phyloP scores from a whole-genome alignment of 768 basidiomycete species.

The Tulasnella sp. region DNA sequence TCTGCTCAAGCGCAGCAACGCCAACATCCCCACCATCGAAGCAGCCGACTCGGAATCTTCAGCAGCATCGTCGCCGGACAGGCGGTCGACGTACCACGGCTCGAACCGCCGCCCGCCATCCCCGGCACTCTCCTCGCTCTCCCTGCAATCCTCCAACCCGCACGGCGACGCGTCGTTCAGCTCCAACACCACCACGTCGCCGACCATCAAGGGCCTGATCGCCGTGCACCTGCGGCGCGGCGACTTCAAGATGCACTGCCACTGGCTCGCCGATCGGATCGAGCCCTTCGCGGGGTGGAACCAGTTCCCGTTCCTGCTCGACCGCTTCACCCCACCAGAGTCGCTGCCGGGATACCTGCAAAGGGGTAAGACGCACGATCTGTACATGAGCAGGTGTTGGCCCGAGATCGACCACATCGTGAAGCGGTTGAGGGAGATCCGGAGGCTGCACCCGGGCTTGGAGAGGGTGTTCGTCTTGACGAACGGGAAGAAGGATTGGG shows the following conservation, averaged over 20 bases:
- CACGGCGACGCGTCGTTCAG: neutral
- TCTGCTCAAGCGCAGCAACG: constrained; percentile 17
- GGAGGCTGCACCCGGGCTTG: constrained; percentile 43
- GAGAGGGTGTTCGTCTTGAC: constrained; percentile 65
- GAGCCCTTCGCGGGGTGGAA: constrained; percentile 58
- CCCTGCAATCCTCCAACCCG: constrained; percentile 16
- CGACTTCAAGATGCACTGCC: constrained; percentile 58
- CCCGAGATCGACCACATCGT: constrained; percentile 58
- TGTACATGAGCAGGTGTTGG: constrained; percentile 56
- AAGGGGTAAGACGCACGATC: constrained; percentile 39
- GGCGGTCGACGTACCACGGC: neutral
- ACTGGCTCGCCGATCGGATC: constrained; percentile 47
- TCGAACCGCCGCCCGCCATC: constrained; percentile 22
- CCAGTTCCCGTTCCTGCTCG: constrained; percentile 55
- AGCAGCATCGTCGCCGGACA: constrained; percentile 5
- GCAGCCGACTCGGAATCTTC: neutral
- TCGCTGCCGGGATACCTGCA: neutral
- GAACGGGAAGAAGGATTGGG: constrained; percentile 59
- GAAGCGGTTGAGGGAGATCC: constrained; percentile 46
- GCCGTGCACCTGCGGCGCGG: constrained; percentile 63
- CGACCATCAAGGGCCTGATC: constrained; percentile 51
- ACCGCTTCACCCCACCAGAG: constrained; percentile 48
- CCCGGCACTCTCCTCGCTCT: constrained; percentile 24
- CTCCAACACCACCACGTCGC: constrained; percentile 5
- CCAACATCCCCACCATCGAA: constrained; percentile 7